Conservation (phyloP, 2,329 filamentous ascomycete genomes). For the Cercospora nicotianae region DNA sequence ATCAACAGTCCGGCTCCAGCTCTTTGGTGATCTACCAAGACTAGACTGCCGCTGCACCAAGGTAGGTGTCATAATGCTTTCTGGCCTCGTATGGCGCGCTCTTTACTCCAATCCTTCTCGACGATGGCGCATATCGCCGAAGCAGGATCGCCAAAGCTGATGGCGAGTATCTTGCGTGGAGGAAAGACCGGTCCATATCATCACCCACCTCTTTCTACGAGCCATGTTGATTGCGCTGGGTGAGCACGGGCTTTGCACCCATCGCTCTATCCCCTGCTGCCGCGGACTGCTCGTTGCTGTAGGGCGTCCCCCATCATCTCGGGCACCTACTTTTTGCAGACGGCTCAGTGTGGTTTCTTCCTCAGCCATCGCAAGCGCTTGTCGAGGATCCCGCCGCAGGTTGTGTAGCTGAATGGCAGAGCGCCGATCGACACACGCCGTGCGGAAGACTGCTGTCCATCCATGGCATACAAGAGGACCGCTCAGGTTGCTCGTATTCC, state of each 20-base stretch:
- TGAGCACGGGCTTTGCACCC: background rate
- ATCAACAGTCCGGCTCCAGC: background rate
- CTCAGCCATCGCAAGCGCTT: background rate
- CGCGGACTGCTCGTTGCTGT: background rate
- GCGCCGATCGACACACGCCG: background rate
- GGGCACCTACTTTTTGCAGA: no score
- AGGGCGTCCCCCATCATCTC: background rate
- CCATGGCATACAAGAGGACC: background rate
- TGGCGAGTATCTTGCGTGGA: background rate
- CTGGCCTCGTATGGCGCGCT: background rate
- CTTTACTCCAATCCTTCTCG: background rate
- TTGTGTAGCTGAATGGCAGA: background rate
- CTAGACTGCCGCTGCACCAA: background rate
- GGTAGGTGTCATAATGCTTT: background rate
- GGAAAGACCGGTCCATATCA: background rate
- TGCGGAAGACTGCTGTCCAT: background rate
- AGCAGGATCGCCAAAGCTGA: background rate
- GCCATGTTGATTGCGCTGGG: background rate
- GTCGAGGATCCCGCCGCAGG: background rate
- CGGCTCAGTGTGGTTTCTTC: background rate
- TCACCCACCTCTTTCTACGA: background rate
- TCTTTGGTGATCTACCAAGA: background rate
- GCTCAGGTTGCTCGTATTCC: background rate
- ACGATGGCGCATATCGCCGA: background rate
- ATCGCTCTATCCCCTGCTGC: background rate